Evolutionary conservation across 1,284 basidiomycete genomes (phyloP), one percentile per base, ranked within the genome.

Genomic region (Sporisorium sorghi): DNA sequence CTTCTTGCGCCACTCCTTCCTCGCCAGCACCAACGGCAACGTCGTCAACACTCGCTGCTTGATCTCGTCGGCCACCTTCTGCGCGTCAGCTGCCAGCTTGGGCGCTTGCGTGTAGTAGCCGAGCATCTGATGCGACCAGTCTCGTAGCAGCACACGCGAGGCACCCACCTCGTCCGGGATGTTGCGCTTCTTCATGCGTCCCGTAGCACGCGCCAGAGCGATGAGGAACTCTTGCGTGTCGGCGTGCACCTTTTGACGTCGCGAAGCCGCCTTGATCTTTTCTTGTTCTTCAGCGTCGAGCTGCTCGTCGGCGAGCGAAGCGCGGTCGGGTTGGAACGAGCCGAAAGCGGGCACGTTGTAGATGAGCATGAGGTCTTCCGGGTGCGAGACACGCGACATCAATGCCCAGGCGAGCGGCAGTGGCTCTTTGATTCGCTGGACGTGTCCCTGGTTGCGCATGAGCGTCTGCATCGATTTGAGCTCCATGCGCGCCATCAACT

Each of bases 141-240:
- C 79, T 26, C 79, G 77, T n/a, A 83, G 71, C 32, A 83, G 23
- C 7, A 77, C 58, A 44, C 82, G 74, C 23, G 78, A 76, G 5
- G 82, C 80, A 43, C 78, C 78, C 11, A 71, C 37, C 44, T 71
- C 58, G 55, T 82, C 81, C 12, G 82, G 82, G 23, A 83, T 58
- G 44, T 71, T 71, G 47, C 73, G 59, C 64, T 77, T 79, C 70
- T 76, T 78, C 57, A 80, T 65, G 21, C 78, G 76, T 21, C 81
- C 81, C 3, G 64, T 62, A 15, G 73, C 73, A 17, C 79, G 66
- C 5, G 82, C 82, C 12, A 83, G 63, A 8, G 74, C 77, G 28
- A 81, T 76, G 23, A 83, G 70, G 62, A 83, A 83, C 58, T 83
- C 76, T 40, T 83, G 70, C 30, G 81, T 76, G 51, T 82, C 81